phyloP scores from a whole-genome alignment of 306 rosid genomes.

The Oxytropis ochrocephala region DNA sequence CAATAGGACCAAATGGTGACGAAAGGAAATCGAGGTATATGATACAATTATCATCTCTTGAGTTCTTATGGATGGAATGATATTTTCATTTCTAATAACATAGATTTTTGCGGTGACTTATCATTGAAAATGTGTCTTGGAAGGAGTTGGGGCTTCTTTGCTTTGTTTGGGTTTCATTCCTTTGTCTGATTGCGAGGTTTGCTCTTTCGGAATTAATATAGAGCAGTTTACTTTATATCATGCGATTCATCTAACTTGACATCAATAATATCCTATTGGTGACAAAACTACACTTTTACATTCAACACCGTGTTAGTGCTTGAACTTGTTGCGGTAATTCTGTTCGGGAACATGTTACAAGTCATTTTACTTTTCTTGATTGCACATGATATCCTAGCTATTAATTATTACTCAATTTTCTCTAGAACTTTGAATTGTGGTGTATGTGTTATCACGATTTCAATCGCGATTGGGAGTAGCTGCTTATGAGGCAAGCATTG shows the following conservation, averaged over 20 bases:
- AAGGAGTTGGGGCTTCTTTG: slow-evolving; percentile 80
- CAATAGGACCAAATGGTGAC: slow-evolving; percentile 47
- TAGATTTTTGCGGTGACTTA: slow-evolving; percentile 41
- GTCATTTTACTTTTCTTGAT: not conserved
- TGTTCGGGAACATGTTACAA: not conserved
- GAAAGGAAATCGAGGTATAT: slow-evolving; percentile 26
- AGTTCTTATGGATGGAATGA: not conserved
- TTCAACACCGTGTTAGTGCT: slow-evolving; percentile 60
- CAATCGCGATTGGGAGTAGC: slow-evolving; percentile 71
- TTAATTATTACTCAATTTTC: not conserved
- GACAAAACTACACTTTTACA: slow-evolving; percentile 50
- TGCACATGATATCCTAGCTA: not conserved
- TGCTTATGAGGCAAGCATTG: slow-evolving; percentile 58
- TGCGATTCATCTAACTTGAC: slow-evolving; percentile 16
- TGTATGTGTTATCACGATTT: slow-evolving; percentile 47
- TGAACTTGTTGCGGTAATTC: slow-evolving; percentile 73
- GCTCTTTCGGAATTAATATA: slow-evolving; percentile 1
- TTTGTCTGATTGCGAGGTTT: slow-evolving; percentile 69
- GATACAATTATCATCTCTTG: slow-evolving; percentile 22
- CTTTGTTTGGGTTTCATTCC: slow-evolving; percentile 88
- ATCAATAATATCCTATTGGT: slow-evolving; percentile 15
- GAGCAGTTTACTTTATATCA: not conserved
- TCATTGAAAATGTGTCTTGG: slow-evolving; percentile 69
- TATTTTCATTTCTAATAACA: slow-evolving; percentile 23
- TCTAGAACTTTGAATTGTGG: not conserved